Base-by-base conservation (phyloP, 75 land plant genomes). In the Picea sitchensis region DNA sequence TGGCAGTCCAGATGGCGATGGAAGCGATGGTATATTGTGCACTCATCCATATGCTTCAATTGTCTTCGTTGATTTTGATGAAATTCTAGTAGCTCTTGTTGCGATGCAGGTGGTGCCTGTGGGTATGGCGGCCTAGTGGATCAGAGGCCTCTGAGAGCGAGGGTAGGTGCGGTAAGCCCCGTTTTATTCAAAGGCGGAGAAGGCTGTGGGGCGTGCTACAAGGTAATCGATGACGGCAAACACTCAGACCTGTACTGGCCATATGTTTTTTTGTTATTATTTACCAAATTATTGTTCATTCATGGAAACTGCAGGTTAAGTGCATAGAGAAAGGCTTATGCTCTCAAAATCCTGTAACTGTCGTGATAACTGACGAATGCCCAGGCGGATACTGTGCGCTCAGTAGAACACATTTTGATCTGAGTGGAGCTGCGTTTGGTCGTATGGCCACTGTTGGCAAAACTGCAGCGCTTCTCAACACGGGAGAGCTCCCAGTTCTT, bases 151-250 rank as follows among this genome's bases (percentile, higher is more conserved):
- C 74, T 88, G 13, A 88, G 75, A 82, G 84, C 90, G 0, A 65
- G 91, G 32, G 94, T 92, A 2, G 92, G 94, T 5, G 96, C 96
- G 23, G 94, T 85, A 78, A 90, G 94, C 67, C 91, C 92, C 51
- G 79, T 92, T 32, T 88, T 94, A 44, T 94, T 90, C 85, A 83
- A 81, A 68, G 84, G 77, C 76, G 96, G 96, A 2, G 88, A 81
- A 68, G 96, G 96, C 26, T 94, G 96, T 68, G 96, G 96, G 7
- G 91, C 96, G 13, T 94, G 96, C 77, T 94, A 91, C 86, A 92
- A 69, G 47, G 73, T 69, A 69, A 0, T 7, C 1, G 8, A 47
- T 47, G 51, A 47, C 6, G 1, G 8, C 51, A 47, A 47, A 47
- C 8, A 47, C 6, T n/a, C n/a, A n/a, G n/a, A n/a, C n/a, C n/a